Percentiles rank a stretch among this genome's conserved stretches.
These are phyloP conservation scores for Zostera marina DNA, from an alignment of 116 monocot genomes.

Conservation along the genomic window DNA sequence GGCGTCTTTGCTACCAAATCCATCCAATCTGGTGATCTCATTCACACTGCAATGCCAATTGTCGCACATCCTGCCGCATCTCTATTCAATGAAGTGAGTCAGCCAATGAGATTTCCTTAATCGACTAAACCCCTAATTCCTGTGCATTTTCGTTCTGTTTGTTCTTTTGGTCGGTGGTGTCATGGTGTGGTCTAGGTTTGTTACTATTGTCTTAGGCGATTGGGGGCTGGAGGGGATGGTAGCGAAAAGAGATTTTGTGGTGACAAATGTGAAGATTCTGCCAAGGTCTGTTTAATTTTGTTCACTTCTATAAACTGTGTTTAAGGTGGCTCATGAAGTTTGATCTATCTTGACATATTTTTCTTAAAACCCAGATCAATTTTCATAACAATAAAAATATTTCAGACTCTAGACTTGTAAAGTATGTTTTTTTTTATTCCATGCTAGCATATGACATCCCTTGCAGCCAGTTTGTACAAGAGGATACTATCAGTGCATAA, in stretches of 20 bases:
- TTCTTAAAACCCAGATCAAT: no score
- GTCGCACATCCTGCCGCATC: constrained; percentile 42
- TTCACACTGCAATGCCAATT: constrained; percentile 82
- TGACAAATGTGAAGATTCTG: constrained; percentile 32
- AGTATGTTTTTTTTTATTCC: no score
- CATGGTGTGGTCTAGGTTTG: constrained; percentile 37
- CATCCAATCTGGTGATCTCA: constrained; percentile 49
- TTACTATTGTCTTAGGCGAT: constrained; percentile 60
- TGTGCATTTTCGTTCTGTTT: neutral
- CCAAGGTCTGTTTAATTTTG: constrained; percentile 31
- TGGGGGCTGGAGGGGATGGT: constrained; percentile 7
- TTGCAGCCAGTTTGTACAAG: no score
- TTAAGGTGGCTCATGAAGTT: neutral
- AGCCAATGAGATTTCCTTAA: neutral
- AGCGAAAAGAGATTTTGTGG: constrained; percentile 28
- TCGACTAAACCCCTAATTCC: neutral
- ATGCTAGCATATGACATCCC: no score
- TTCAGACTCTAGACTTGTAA: no score
- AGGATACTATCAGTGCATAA: neutral
- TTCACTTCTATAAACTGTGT: neutral
- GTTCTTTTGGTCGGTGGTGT: neutral
- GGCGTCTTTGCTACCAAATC: constrained; percentile 67
- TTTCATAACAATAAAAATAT: no score
- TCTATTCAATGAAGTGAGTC: constrained; percentile 22
- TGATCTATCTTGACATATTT: no score